These are phyloP conservation scores for Microcera coccophila DNA, from an alignment of 2,329 filamentous ascomycete genomes.

Conservation along the genomic window DNA sequence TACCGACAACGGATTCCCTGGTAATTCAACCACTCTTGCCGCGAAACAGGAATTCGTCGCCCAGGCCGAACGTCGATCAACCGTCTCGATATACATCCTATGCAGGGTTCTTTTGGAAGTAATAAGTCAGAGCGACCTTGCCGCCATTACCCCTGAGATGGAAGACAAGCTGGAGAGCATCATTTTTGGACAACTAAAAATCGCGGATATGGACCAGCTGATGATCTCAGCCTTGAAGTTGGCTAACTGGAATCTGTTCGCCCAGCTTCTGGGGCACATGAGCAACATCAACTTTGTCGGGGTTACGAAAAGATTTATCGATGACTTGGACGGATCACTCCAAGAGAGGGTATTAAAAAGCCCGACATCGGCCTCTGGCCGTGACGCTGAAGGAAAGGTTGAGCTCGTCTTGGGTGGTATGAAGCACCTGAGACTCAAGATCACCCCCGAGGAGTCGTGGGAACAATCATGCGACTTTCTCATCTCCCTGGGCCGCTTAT, in stretches of 20 bases:
- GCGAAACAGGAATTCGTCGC: constrained; percentile 67
- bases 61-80: constrained; percentile 82
- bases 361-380: constrained; percentile 51
- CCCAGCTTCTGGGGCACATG: constrained; percentile 91
- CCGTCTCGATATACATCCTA: constrained; percentile 91
- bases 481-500: constrained; percentile 73
- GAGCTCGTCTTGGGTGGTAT: constrained; percentile 87
- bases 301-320: constrained; percentile 76
- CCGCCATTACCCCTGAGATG: constrained; percentile 83
- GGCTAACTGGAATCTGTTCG: constrained; percentile 94
- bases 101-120: constrained; percentile 93
- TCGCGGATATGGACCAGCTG: constrained; percentile 77
- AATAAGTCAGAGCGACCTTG: constrained; percentile 81
- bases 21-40: constrained; percentile 38
- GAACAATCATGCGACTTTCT: constrained; percentile 87
- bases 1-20: constrained; percentile 30
- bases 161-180: constrained; percentile 91
- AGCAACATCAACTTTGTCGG: constrained; percentile 85
- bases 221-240: constrained; percentile 75
- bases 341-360: constrained; percentile 71
- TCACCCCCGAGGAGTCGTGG: constrained; percentile 71
- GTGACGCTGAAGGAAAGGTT: constrained; percentile 73
- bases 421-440: constrained; percentile 78
- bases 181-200: constrained; percentile 92
- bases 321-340: constrained; percentile 74